Evolutionary conservation across 176 grass and related monocot genomes (phyloP).

Genomic region (bread wheat (Triticum aestivum)): IWGSC_CS_RefSeq_v2.1 NC_057814.1:554299601-554300100

Average conservation of each 20-base stretch:
- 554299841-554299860: conserved; percentile 38
- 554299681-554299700: too few relatives aligned
- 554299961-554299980: conserved; percentile 69
- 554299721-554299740: neutral
- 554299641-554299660: too few relatives aligned
- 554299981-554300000: conserved; percentile 92
- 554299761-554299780: neutral
- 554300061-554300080: neutral
- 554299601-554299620: too few relatives aligned
- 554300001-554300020: conserved; percentile 79
- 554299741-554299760: neutral
- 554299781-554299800: conserved; percentile 62
- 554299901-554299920: neutral
- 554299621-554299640: too few relatives aligned
- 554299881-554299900: neutral
- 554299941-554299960: conserved; percentile 66
- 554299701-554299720: neutral
- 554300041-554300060: neutral
- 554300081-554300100: neutral
- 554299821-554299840: conserved; percentile 56
- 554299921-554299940: conserved; percentile 35
- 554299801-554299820: conserved; percentile 56
- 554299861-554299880: conserved; percentile 5
- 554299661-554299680: too few relatives aligned
- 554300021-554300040: conserved; percentile 81